phyloP scores from a whole-genome alignment of 2,329 filamentous ascomycete genomes.

The Amphichorda felina region DNA sequence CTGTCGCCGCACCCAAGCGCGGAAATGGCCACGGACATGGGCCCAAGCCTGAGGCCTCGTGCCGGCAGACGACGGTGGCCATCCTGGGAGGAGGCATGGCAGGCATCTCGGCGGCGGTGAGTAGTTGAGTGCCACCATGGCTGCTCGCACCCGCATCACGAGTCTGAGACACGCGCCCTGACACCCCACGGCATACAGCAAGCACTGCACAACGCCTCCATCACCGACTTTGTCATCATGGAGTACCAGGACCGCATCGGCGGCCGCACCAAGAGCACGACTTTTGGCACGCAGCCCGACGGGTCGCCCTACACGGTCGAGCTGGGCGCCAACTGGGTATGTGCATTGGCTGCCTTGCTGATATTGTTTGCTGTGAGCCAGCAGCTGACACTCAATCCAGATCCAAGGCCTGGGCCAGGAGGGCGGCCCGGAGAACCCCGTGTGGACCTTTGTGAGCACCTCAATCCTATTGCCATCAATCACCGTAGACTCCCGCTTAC shows the following conservation, averaged over 20 bases:
- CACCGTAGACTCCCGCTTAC: not conserved
- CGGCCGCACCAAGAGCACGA: constrained; percentile 45
- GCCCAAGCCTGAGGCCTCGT: not conserved
- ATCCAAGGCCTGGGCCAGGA: constrained; percentile 13
- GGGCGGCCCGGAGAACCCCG: constrained; percentile 38
- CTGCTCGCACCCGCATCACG: not conserved
- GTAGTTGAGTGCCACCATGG: too few relatives aligned
- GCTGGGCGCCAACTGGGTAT: constrained; percentile 53
- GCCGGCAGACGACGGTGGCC: not conserved
- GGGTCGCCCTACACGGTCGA: constrained; percentile 47
- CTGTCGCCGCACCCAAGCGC: too few relatives aligned
- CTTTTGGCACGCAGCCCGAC: constrained; percentile 37
- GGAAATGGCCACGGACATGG: not conserved
- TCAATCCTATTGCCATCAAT: not conserved
- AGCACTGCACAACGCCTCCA: constrained; percentile 45
- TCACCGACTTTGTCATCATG: constrained; percentile 52
- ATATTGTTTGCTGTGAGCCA: not conserved
- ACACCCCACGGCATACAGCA: constrained; percentile 23
- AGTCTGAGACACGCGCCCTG: not conserved
- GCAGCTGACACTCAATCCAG: not conserved
- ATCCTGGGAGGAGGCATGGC: constrained; percentile 1
- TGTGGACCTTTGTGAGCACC: constrained; percentile 38
- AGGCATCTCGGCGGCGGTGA: constrained; percentile 1
- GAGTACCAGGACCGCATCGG: constrained; percentile 52
- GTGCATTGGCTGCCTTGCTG: too few relatives aligned